phyloP scores from a whole-genome alignment of 805 yeast genomes.

The Lipomyces mesembrius region DNA sequence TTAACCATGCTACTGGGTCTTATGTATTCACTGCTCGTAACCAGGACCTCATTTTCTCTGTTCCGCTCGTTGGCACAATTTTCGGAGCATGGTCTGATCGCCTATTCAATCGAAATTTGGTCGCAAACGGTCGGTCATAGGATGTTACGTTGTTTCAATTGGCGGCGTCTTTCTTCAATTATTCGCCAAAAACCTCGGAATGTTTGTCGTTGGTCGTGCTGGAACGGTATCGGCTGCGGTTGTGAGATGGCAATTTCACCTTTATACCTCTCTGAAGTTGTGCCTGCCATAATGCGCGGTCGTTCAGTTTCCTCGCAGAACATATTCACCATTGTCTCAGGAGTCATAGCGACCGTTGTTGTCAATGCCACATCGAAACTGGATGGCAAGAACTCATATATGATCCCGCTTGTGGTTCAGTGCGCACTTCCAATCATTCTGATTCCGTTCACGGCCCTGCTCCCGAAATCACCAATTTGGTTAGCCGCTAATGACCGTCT shows the following conservation, averaged over 20 bases:
- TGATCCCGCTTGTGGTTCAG: slow-evolving; percentile 18
- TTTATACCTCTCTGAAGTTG: slow-evolving; percentile 18
- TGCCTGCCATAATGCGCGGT: slow-evolving; percentile 10
- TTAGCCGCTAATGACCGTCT: neutral
- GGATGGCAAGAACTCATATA: neutral
- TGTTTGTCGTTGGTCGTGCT: slow-evolving; percentile 17
- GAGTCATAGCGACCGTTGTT: slow-evolving; percentile 17
- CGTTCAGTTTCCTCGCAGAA: slow-evolving; percentile 13
- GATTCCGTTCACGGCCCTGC: neutral
- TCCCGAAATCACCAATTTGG: slow-evolving; percentile 16
- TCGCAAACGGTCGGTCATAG: slow-evolving; percentile 11
- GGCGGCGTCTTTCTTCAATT: slow-evolving; percentile 20
- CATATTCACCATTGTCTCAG: slow-evolving; percentile 7
- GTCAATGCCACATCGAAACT: slow-evolving; percentile 10
- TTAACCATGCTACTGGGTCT: slow-evolving; percentile 2
- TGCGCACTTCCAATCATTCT: slow-evolving; percentile 13
- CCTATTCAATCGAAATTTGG: slow-evolving; percentile 8
- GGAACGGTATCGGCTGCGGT: slow-evolving; percentile 13
- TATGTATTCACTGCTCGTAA: slow-evolving; percentile 22
- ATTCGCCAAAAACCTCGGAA: slow-evolving; percentile 11
- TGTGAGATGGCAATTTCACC: slow-evolving; percentile 17
- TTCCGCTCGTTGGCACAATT: slow-evolving; percentile 18
- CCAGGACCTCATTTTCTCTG: slow-evolving; percentile 10
- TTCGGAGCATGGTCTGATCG: slow-evolving; percentile 14
- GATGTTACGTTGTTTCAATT: slow-evolving; percentile 10